Evolutionary conservation across 306 rosid genomes (phyloP).

Genomic region (Dryas octopetala): DNA sequence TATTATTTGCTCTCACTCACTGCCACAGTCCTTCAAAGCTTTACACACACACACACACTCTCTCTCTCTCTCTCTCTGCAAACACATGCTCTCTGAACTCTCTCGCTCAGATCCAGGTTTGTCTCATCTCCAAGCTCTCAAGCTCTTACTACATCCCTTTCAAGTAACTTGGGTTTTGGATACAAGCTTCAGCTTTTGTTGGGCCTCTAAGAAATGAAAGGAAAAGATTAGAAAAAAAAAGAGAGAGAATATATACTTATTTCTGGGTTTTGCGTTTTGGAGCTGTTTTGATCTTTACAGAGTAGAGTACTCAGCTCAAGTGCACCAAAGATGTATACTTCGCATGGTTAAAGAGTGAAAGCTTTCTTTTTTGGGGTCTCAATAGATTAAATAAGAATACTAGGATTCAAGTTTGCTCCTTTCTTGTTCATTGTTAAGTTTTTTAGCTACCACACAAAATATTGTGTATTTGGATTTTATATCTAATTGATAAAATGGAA

Average conservation of each 20-base stretch:
- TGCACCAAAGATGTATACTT: not conserved
- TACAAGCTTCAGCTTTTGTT: conserved; percentile 18
- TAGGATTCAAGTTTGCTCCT: conserved; percentile 19
- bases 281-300: conserved; percentile 12
- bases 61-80: conserved; percentile 1
- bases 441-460: not conserved
- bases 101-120: conserved; percentile 69
- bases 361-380: conserved; percentile 14
- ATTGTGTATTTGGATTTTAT: conserved; percentile 4
- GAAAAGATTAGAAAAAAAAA: not conserved
- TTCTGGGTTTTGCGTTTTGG: not conserved
- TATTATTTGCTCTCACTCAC: conserved; percentile 9
- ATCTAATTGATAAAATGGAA: not conserved
- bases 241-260: not conserved
- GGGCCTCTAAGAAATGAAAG: conserved; percentile 8
- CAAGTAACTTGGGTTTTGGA: conserved; percentile 18
- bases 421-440: not conserved
- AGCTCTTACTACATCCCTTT: conserved; percentile 18
- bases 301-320: not conserved
- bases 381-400: conserved; percentile 4
- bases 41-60: conserved; percentile 7
- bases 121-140: conserved; percentile 21
- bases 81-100: conserved; percentile 4
- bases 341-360: not conserved
- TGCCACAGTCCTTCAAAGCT: conserved; percentile 8